Evolutionary conservation across 164 flowering plant species (phyloP).

Genomic region (Vitis amurensis): DNA sequence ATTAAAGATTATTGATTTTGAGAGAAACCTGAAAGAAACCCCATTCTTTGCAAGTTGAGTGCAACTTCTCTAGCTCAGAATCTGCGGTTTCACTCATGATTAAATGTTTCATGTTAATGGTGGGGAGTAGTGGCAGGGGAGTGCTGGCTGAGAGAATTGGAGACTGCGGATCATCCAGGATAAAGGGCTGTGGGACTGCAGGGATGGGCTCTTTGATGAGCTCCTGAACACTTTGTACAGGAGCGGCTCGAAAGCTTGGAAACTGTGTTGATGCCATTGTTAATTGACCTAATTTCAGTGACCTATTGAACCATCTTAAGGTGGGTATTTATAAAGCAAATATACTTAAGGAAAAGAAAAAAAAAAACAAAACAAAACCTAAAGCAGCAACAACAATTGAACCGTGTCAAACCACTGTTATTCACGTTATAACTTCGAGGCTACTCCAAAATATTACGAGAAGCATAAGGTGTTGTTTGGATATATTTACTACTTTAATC

Average conservation of each 20-base stretch:
- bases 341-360: no score
- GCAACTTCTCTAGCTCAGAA: slow-evolving; percentile 34
- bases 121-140: slow-evolving; percentile 8
- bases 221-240: slow-evolving; percentile 20
- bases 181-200: slow-evolving; percentile 8
- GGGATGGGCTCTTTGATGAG: slow-evolving; percentile 15
- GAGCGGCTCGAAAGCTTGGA: background rate
- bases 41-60: slow-evolving; percentile 45
- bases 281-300: no score
- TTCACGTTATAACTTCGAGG: no score
- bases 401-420: no score
- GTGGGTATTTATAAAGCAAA: no score
- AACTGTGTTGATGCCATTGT: slow-evolving; percentile 2
- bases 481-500: no score
- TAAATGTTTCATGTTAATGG: slow-evolving; percentile 20
- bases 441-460: no score
- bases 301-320: no score
- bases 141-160: background rate
- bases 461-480: no score
- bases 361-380: no score
- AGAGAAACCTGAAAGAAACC: slow-evolving; percentile 46
- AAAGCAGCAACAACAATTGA: no score
- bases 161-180: slow-evolving; percentile 1
- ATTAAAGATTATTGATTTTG: no score
- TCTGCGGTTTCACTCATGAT: background rate